phyloP scores from a whole-genome alignment of 2,329 filamentous ascomycete species.

The Aspergillus sp. region DNA sequence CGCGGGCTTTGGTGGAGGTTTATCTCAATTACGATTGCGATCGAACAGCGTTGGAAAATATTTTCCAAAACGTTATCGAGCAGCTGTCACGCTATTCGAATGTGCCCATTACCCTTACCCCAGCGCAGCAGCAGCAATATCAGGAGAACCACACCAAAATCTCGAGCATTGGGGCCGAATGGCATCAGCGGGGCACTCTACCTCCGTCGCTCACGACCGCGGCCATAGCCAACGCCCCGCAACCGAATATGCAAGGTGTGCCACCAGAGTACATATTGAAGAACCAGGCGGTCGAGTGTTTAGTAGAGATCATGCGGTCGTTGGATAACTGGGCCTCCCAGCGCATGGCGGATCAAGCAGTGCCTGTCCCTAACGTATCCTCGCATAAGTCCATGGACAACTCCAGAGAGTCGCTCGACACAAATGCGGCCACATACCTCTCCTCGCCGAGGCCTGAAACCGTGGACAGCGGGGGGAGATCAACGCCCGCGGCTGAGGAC shows the following conservation, averaged over 20 bases:
- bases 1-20: slow-evolving; percentile 80
- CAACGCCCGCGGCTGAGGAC: slow-evolving; percentile 66
- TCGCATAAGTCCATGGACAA: slow-evolving; percentile 48
- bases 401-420: slow-evolving; percentile 68
- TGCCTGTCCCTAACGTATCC: slow-evolving; percentile 39
- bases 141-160: slow-evolving; percentile 64
- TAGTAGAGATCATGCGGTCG: slow-evolving; percentile 81
- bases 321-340: slow-evolving; percentile 89
- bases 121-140: slow-evolving; percentile 73
- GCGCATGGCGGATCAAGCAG: slow-evolving; percentile 44
- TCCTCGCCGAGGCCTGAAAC: slow-evolving; percentile 52
- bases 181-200: slow-evolving; percentile 76
- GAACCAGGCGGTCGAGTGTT: slow-evolving; percentile 73
- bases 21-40: slow-evolving; percentile 99
- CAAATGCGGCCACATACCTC: slow-evolving; percentile 40
- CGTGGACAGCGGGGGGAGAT: slow-evolving; percentile 48
- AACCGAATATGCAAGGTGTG: slow-evolving; percentile 49
- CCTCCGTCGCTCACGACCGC: slow-evolving; percentile 78
- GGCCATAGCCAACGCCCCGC: slow-evolving; percentile 51
- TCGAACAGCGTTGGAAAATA: slow-evolving; percentile 82
- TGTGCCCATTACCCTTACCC: slow-evolving; percentile 63
- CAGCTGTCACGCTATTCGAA: slow-evolving; percentile 83
- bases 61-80: slow-evolving; percentile 89
- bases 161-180: slow-evolving; percentile 56
- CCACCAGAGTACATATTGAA: slow-evolving; percentile 89